Base-by-base conservation (phyloP, 495 filamentous ascomycete species). In the Tuber umbilicatum region DNA sequence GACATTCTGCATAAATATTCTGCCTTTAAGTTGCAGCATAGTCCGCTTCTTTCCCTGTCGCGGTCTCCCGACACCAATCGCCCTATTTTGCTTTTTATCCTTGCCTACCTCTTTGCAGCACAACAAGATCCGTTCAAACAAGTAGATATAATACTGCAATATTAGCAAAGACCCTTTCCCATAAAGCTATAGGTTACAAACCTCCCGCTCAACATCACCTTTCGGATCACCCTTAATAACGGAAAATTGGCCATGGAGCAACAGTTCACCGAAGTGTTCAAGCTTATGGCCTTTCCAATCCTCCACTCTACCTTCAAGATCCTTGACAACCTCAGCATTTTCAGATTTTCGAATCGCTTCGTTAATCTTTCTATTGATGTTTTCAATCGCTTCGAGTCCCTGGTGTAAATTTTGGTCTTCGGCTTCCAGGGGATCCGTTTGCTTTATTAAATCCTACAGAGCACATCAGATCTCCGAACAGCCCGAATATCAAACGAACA, bases 1-100 rank as follows among this genome's bases (percentile, higher is more conserved):
- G 68, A 99, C 94, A 82, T 99, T 99, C 73, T 94, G 94, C 94
- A 99, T 97, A 84, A 98, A 98, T 80, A 99, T 99, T 35, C 95
- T 89, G 38, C 95, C 95, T 84, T 98, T 99, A 43, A 99, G 87
- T 82, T 97, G 94, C 70, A 99, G 86, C 82, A 92, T 94, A 45
- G 90, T 88, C 80, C 92, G 92, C 71, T 89, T 87, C 81, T 91
- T 94, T 76, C 83, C 90, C 85, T 2, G 91, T 87, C 83, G 93
- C 93, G 84, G 91, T 76, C 84, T 86, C 60, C 87, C 85, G 75
- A 90, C 87, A 74, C 90, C 82, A 78, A 91, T 93, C 67, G 89
- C 88, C 69, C 84, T 82, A 69, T 84, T 85, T 80, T 93, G 92
- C 83, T 88, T 91, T 84, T 97, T 98, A 81, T 91, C 92, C 4